Evolutionary conservation across 352 stramenopile genomes (phyloP), one percentile per base, ranked within the genome.

Genomic region (Peronospora destructor): DNA sequence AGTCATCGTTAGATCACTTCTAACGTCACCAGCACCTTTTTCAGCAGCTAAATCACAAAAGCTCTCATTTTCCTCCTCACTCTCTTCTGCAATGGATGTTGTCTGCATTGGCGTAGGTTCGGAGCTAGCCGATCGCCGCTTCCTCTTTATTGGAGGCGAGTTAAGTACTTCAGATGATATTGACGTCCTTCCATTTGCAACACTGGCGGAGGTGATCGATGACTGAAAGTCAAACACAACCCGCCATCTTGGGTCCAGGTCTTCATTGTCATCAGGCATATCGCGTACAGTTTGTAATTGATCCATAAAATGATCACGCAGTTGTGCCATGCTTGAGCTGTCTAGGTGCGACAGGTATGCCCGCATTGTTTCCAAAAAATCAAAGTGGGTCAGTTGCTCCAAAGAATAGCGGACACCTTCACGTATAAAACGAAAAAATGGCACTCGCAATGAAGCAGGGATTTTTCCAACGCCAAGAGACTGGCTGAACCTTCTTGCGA

Each of bases 391-490:
- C 14, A 53, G 61, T 23, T 62, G 45, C 41, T 91, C 74, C 16
- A 94, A 36, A 14, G 79, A 67, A 55, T 73, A 91, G 9, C 82
- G 77, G 1, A 93, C 63, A 21, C 84, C 84, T 71, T 94, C 84
- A 38, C 76, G 75, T 17, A 94, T 34, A 47, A 94, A 94, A 0
- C 84, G 70, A 48, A 91, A 73, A 58, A 92, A 94, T 16, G 82
- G 77, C 5, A 69, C 71, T 45, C 77, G 66, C 46, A 94, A 55
- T 9, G 79, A 73, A 16, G 66, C 49, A 12, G 74, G 40, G 8
- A 93, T 56, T 49, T 88, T 92, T 16, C 82, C 79, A 16, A 91
- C 76, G 17, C 84, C 84, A 19, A 94, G 58, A 9, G 79, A 89
- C 47, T 89, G 76, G 21, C 78, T 93, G 6, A 94, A 66, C 39